These are phyloP conservation scores for Cladophialophora bantiana DNA, from an alignment of 2,329 filamentous ascomycete species.

Conservation along the genomic window DNA sequence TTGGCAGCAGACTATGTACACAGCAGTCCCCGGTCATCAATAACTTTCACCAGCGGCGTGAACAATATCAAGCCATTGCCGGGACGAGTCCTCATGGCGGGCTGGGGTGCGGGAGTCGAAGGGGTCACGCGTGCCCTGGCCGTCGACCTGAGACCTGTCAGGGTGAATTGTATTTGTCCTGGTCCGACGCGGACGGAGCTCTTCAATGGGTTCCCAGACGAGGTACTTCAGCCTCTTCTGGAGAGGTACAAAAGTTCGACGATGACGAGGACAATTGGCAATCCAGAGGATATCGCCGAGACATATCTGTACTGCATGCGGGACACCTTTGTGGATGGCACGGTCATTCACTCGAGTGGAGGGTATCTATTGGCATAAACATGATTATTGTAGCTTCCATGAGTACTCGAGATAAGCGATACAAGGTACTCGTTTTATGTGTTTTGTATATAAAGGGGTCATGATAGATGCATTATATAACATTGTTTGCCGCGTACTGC, in stretches of 20 bases:
- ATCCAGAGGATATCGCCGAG: constrained; percentile 51
- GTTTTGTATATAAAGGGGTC: not conserved
- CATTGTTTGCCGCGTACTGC: not conserved
- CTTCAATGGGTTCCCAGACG: constrained; percentile 14
- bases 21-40: constrained; percentile 42
- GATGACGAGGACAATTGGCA: constrained; percentile 42
- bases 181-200: constrained; percentile 49
- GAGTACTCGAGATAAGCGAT: not conserved
- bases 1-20: constrained; percentile 48
- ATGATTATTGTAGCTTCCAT: not conserved
- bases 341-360: constrained; percentile 46
- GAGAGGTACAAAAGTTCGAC: constrained; percentile 46
- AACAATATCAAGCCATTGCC: constrained; percentile 59
- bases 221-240: constrained; percentile 40
- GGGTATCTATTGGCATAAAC: constrained; percentile 44
- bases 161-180: constrained; percentile 53
- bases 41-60: constrained; percentile 52
- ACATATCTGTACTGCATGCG: constrained; percentile 56
- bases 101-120: constrained; percentile 42
- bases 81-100: constrained; percentile 53
- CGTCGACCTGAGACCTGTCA: constrained; percentile 51
- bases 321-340: constrained; percentile 51
- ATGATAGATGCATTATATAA: not conserved
- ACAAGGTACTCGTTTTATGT: not conserved
- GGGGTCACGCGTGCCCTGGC: constrained; percentile 49